Base-by-base conservation (phyloP, 2,329 filamentous ascomycete genomes). In the Nemania sp. region DNA sequence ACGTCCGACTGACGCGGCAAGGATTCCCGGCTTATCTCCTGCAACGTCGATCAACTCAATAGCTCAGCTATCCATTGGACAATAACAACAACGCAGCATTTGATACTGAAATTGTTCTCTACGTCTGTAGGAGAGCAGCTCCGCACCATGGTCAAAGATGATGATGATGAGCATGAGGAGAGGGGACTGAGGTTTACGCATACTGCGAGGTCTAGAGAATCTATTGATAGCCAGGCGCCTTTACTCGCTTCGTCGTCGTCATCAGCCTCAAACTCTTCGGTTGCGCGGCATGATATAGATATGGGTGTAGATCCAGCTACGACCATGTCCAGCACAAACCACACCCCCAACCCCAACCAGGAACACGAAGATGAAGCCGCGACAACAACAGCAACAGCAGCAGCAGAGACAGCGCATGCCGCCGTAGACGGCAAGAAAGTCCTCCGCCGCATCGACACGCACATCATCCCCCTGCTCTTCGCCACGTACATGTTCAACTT, bases 401-500 rank as follows among this genome's bases (percentile, higher is more conserved):
- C 31, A 23, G n/a, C 17, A 19, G 22, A 2, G 5, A 6, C 30
- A 17, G 8, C 19, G 40, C 9, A n/a, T 8, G 22, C 42, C 2
- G 24, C 33, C 20, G 41, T 57, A 24, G 50, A 56, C 31, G 41
- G 8, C 54, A 57, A 23, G 47, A 53, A 42, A 63, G 74, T 83
- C 3, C 53, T 84, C 45, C 71, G 75, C 22, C 83, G 83, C 66
- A 83, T 86, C 54, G 83, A 86, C 64, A 70, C 68, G 58, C 70
- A 71, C 11, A 69, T 86, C 8, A 77, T 86, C 5, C 80, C 82
- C 0, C 68, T 85, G 9, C 67, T 85, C 8, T 83, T 84, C 55
- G 59, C 78, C 36, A 82, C 78, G 0, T 85, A 85, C 62, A 78
- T 79, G 70, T 66, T 85, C 57, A 82, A 83, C 61, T 84, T 84